Evolutionary conservation across 2,329 filamentous ascomycete species (phyloP), one percentile per base, ranked within the genome.

Genomic region (Dendrostoma leiphaemia): DNA sequence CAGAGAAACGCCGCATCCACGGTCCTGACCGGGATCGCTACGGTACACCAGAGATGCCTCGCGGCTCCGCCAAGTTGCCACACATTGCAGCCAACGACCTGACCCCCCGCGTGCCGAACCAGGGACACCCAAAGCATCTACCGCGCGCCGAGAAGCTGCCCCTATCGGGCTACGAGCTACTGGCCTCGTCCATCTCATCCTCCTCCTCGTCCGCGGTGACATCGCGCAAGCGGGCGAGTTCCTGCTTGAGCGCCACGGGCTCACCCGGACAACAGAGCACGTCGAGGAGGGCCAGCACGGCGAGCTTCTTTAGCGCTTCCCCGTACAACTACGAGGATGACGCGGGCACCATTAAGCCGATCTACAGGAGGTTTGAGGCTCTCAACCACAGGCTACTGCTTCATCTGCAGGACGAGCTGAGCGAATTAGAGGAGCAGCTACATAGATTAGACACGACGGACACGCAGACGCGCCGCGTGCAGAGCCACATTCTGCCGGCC

Each of bases 381-480:
- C 73, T 96, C 17, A 92, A 94, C 63, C 91, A 96, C 66, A 85
- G 92, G 3, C 73, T 96, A 3, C 74, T 97, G 3, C 76, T 96
- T 0, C 86, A 94, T 59, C 77, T 96, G 15, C 92, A 96, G 69
- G 91, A 96, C 65, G 90, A 96, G 67, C 82, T 96, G 17, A 78
- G 79, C 28, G 88, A 93, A 62, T 75, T 96, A 34, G 91, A 96
- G 69, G 86, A 91, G 63, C 84, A 92, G 54, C 78, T 97, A 1
- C 81, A 83, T 17, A 75, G 77, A 0, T 71, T 94, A 1, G 92
- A 96, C 63, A 72, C 71, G 19, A 70, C 72, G 1, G 81, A 84
- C 61, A 81, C 81, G 0, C 74, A 79, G 57, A 71, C 68, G 8
- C 68, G 75, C 3, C 69, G 72, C 1, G 63, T 74, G 28, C 70